Evolutionary conservation across 495 filamentous ascomycete species (phyloP).

Genomic region (Penicillium paxilli): DNA sequence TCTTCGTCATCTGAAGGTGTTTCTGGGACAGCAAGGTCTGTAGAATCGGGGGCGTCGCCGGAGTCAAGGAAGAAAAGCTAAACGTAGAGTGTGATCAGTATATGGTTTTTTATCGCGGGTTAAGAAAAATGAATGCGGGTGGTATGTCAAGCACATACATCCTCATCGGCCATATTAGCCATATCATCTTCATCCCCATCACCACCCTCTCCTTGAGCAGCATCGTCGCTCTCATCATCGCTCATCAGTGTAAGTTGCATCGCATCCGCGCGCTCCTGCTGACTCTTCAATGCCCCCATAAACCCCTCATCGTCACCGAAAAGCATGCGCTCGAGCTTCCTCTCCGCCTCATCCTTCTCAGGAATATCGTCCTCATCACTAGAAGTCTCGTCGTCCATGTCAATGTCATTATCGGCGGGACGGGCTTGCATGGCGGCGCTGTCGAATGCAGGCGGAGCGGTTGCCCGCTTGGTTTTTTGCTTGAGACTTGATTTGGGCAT

Average conservation of each 20-base stretch:
- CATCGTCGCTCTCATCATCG: conserved; percentile 35
- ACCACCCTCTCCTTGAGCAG: conserved; percentile 27
- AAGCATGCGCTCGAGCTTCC: conserved; percentile 80
- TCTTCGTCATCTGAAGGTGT: conserved; percentile 38
- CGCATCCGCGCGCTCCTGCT: conserved; percentile 31
- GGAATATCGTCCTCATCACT: conserved; percentile 44
- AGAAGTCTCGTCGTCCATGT: conserved; percentile 30
- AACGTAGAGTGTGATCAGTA: not conserved
- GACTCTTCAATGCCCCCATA: conserved; percentile 61
- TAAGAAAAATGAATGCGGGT: not conserved
- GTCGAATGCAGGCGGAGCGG: conserved; percentile 28
- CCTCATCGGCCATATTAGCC: conserved; percentile 57
- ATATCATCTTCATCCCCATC: conserved; percentile 42
- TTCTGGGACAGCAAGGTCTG: conserved; percentile 39
- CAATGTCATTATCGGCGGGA: conserved; percentile 27
- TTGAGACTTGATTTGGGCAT: conserved; percentile 37
- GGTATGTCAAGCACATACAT: conserved; percentile 23
- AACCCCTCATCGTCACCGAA: conserved; percentile 86
- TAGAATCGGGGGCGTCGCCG: conserved; percentile 47
- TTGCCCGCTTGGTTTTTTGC: conserved; percentile 32
- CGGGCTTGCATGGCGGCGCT: conserved; percentile 9
- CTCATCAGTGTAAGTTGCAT: conserved; percentile 34
- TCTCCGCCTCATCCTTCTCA: conserved; percentile 78
- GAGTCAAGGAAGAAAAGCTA: conserved; percentile 73
- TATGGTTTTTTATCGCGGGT: not conserved